Evolutionary conservation across 2,329 filamentous ascomycete species (phyloP).

Genomic region (Canariomyces notabilis): DNA sequence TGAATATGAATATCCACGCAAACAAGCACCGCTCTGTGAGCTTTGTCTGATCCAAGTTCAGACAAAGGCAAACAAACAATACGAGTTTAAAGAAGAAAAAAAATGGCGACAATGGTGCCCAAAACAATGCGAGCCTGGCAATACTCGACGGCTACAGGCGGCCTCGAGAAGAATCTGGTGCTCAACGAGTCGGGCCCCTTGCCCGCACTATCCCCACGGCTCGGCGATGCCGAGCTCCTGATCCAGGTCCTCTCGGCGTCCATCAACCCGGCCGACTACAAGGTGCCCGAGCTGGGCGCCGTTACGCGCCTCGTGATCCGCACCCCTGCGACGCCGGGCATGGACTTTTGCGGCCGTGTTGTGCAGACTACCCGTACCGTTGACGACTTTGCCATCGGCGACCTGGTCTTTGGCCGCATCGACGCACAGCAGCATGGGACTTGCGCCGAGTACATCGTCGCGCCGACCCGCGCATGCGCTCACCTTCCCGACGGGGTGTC

Average conservation of each 20-base stretch:
- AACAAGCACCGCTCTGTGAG: neutral
- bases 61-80: neutral
- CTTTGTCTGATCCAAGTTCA: too few species aligned
- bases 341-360: slow-evolving; percentile 46
- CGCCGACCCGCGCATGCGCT: slow-evolving; percentile 29
- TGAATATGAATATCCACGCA: too few species aligned
- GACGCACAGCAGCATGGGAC: slow-evolving; percentile 31
- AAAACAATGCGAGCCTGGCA: slow-evolving; percentile 54
- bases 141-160: slow-evolving; percentile 41
- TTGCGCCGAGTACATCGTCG: slow-evolving; percentile 34
- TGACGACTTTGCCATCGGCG: slow-evolving; percentile 33
- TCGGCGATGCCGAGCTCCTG: slow-evolving; percentile 43
- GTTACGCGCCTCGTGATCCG: slow-evolving; percentile 36
- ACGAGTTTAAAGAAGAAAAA: neutral
- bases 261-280: slow-evolving; percentile 62
- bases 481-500: slow-evolving; percentile 40
- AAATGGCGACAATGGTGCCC: slow-evolving; percentile 10
- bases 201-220: slow-evolving; percentile 33
- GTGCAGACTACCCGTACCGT: slow-evolving; percentile 31
- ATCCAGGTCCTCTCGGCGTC: slow-evolving; percentile 49
- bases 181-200: slow-evolving; percentile 39
- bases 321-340: slow-evolving; percentile 42
- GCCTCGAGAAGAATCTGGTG: slow-evolving; percentile 49
- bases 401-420: slow-evolving; percentile 42
- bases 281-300: slow-evolving; percentile 48